Evolutionary conservation across 768 basidiomycete genomes (phyloP), one percentile per base, ranked within the genome.

Genomic region (Heimioporus sp.): DNA sequence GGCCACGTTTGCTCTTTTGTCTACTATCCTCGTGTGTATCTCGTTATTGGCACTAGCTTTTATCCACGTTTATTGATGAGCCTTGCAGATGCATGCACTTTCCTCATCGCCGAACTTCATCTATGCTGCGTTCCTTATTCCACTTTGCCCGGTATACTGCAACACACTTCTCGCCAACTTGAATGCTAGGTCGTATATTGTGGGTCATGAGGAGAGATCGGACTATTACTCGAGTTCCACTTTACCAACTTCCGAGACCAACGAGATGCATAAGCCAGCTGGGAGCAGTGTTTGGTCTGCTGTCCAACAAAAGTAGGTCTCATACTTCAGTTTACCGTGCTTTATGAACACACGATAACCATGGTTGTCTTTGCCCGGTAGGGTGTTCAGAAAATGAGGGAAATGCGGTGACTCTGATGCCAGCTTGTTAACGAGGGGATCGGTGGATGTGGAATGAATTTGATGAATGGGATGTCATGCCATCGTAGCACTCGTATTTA

Each of bases 1-100:
- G 16, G 82, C 83, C 56, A 78, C 81, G 0, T 63, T 58, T 10
- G 67, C 74, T 16, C 81, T 81, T 65, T 74, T 76, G 2, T 72
- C 20, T 15, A 11, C 30, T 16, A 83, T 45, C 79, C 80, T 2
- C 78, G 84, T 51, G 56, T 38, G 19, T 83, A 83, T 40, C 15
- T 11, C 12, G n/a, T 38, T 10, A 3, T 40, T 11, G 21, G 19
- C 21, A 5, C 17, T 20, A 21, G 10, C 39, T 21, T 13, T 10
- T 4, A 5, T 28, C 21, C 39, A 21, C 9, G n/a, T 19, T 15
- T 40, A 11, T 20, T 40, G 12, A 40, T 40, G 5, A 11, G 3
- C 13, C 17, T 12, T 62, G 62, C 20, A 44, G 43, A 17, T 44
- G 30, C 30, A 31, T 17, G 12, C 37, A 43, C 31, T 32, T 31